Conservation (phyloP, 495 filamentous ascomycete species). For the Geoglossum glabrum region DNA sequence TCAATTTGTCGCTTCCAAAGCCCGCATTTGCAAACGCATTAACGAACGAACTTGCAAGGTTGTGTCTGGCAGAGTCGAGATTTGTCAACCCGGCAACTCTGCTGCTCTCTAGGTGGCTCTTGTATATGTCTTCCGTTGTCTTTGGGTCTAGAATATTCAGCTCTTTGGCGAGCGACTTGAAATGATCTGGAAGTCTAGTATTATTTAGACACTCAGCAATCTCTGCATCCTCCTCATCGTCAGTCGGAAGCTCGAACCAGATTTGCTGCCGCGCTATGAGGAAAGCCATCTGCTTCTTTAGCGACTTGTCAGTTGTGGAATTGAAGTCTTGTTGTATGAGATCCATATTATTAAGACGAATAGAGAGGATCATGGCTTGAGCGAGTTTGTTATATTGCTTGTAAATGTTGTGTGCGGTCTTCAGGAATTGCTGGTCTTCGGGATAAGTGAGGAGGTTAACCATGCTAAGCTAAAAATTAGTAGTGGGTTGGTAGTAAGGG, state of each 20-base stretch:
- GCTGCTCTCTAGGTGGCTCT: constrained; percentile 91
- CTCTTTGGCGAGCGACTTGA: constrained; percentile 84
- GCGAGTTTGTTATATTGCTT: constrained; percentile 74
- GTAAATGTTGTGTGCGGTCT: constrained; percentile 81
- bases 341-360: constrained; percentile 69
- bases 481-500: not conserved
- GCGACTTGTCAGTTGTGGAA: constrained; percentile 54
- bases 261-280: constrained; percentile 82
- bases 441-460: constrained; percentile 92
- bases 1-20: constrained; percentile 90
- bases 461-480: constrained; percentile 34
- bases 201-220: constrained; percentile 72
- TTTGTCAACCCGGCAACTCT: constrained; percentile 82
- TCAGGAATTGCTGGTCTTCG: constrained; percentile 86
- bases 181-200: constrained; percentile 70
- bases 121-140: constrained; percentile 97
- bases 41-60: constrained; percentile 87
- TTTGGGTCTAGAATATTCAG: constrained; percentile 93
- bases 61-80: constrained; percentile 86
- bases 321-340: constrained; percentile 63
- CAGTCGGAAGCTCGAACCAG: constrained; percentile 42
- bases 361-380: constrained; percentile 84
- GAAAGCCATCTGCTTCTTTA: constrained; percentile 91
- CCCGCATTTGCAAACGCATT: constrained; percentile 94
- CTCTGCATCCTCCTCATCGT: constrained; percentile 47